Evolutionary conservation across 768 basidiomycete species (phyloP), one percentile per base, ranked within the genome.

Genomic region (Termitomyces sp.): DNA sequence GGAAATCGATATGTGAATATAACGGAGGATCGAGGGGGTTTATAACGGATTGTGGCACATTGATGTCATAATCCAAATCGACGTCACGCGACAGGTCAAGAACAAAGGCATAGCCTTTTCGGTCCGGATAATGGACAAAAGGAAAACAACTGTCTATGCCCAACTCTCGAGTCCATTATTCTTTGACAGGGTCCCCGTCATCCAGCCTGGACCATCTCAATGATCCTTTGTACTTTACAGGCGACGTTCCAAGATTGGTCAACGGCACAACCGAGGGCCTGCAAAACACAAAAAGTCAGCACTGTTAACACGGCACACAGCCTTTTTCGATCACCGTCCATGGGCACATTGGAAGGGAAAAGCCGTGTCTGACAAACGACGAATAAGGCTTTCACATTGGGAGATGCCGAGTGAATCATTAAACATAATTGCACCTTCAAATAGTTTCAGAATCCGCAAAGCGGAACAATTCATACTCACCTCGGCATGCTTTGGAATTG

Each of bases 301-400:
- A 54, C 30, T 6, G 5, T 42, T 20, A 53, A 20, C 32, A 35
- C 58, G 28, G 10, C 18, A 24, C 57, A 49, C 26, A 52, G 26
- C 55, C 52, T 2, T 36, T 50, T 33, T 35, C 48, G 68, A 72
- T 45, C 58, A 88, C 91, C 91, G 80, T 68, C 96, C 97, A 72
- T 99, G 97, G 33, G 97, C 97, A 73, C 97, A 99, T 68, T 92
- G 92, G 72, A 97, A 98, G 2, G 96, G 95, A 65, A 92, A 88
- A 4, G 80, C 77, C 2, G 93, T 92, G 60, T 79, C 69, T 9
- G 87, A 78, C 30, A 99, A 78, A 62, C 84, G 80, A 6, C 66
- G 64, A 46, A 98, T 77, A 43, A 99, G 80, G 48, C 77, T 73
- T 63, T 80, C 69, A 69, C 92, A 92, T 67, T 97, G 92, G 36